Evolutionary conservation across 2,329 filamentous ascomycete genomes (phyloP).

Genomic region (Tolypocladium ophioglossoides): DNA sequence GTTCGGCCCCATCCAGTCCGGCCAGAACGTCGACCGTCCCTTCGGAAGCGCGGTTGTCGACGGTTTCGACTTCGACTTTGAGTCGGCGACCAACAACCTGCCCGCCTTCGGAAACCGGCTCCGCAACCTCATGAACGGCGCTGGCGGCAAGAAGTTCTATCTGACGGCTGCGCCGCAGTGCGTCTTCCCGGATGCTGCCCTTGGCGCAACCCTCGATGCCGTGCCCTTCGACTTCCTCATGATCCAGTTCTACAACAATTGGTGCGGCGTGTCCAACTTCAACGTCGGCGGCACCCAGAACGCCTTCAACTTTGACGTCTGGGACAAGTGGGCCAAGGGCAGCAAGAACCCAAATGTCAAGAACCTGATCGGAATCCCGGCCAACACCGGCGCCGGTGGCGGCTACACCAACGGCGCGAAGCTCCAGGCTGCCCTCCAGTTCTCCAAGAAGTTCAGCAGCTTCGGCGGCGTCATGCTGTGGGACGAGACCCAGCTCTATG

Average conservation of each 20-base stretch:
- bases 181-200: slow-evolving; percentile 50
- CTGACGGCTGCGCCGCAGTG: slow-evolving; percentile 61
- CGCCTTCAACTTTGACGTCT: slow-evolving; percentile 51
- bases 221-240: slow-evolving; percentile 51
- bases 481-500: slow-evolving; percentile 52
- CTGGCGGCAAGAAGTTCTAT: slow-evolving; percentile 45
- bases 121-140: slow-evolving; percentile 42
- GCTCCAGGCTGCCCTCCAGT: slow-evolving; percentile 40
- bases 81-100: slow-evolving; percentile 49
- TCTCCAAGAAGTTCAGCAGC: slow-evolving; percentile 41
- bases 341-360: slow-evolving; percentile 50
- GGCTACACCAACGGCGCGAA: slow-evolving; percentile 41
- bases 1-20: slow-evolving; percentile 47
- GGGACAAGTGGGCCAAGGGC: slow-evolving; percentile 54
- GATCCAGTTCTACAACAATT: slow-evolving; percentile 62
- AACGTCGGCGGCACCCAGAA: slow-evolving; percentile 30
- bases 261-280: slow-evolving; percentile 49
- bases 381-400: slow-evolving; percentile 38
- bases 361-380: slow-evolving; percentile 51
- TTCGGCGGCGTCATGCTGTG: slow-evolving; percentile 63
- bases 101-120: slow-evolving; percentile 48
- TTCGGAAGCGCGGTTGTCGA: slow-evolving; percentile 58
- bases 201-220: slow-evolving; percentile 43
- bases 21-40: slow-evolving; percentile 42
- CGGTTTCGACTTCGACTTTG: slow-evolving; percentile 71